phyloP scores from a whole-genome alignment of 805 yeast species.

The Candida alai region DNA sequence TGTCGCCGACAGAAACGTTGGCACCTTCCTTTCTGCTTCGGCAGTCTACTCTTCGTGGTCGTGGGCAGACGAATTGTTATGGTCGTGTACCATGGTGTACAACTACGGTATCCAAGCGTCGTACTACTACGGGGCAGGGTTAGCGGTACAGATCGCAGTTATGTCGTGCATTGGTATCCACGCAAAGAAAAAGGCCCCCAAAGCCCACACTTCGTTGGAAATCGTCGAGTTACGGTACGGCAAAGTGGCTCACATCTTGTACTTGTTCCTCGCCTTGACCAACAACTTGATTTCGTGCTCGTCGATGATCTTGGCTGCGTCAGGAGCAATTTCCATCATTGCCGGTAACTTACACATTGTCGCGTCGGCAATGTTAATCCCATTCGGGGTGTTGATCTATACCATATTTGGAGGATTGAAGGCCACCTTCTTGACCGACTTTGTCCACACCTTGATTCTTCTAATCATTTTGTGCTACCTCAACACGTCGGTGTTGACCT shows the following conservation, averaged over 20 bases:
- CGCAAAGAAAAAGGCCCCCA: constrained; percentile 23
- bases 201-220: constrained; percentile 24
- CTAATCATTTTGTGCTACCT: constrained; percentile 22
- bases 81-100: constrained; percentile 22
- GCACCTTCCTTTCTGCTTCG: constrained; percentile 17
- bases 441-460: constrained; percentile 22
- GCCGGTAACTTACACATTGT: constrained; percentile 24
- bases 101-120: constrained; percentile 22
- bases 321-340: constrained; percentile 23
- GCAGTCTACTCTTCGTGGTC: constrained; percentile 24
- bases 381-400: constrained; percentile 39
- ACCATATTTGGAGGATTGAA: constrained; percentile 49
- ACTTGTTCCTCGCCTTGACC: constrained; percentile 20
- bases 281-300: constrained; percentile 22
- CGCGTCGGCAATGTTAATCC: constrained; percentile 23
- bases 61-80: constrained; percentile 25
- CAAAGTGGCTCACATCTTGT: constrained; percentile 18
- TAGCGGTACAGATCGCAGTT: constrained; percentile 20
- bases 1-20: constrained; percentile 21
- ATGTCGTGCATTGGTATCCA: constrained; percentile 23
- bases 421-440: constrained; percentile 49
- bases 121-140: constrained; percentile 22
- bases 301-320: constrained; percentile 23
- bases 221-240: constrained; percentile 25
- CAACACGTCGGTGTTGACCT: constrained; percentile 21